Conservation (phyloP, 768 basidiomycete species). For the Phylloporus sp. region DNA sequence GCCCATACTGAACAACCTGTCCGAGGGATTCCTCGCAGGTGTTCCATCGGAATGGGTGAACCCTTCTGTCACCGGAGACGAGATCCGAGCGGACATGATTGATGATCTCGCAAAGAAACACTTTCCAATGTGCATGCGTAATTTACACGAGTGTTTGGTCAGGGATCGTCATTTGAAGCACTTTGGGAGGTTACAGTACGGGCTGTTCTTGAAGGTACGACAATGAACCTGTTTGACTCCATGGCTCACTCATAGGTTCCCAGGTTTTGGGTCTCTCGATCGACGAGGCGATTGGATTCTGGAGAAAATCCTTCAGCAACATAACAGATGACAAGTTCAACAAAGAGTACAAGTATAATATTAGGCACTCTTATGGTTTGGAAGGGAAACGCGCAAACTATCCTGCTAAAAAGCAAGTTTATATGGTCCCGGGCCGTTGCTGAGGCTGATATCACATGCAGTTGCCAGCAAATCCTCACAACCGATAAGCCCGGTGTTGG, state of each 20-base stretch:
- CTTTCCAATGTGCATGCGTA: constrained; percentile 95
- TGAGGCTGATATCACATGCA: constrained; percentile 29
- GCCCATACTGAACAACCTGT: constrained; percentile 87
- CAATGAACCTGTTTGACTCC: neutral
- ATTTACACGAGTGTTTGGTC: constrained; percentile 74
- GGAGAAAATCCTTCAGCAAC: constrained; percentile 78
- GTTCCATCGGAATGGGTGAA: constrained; percentile 78
- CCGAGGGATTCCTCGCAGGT: constrained; percentile 90
- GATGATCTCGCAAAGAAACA: constrained; percentile 82
- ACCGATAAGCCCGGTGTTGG: constrained; percentile 59
- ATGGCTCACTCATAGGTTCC: neutral
- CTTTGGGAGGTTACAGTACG: constrained; percentile 86
- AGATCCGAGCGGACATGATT: constrained; percentile 91
- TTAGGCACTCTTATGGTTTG: constrained; percentile 90
- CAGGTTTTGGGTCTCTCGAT: constrained; percentile 91
- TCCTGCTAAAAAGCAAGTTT: constrained; percentile 75
- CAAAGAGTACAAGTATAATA: constrained; percentile 97
- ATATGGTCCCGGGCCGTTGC: neutral
- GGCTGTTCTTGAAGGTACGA: constrained; percentile 88
- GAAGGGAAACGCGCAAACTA: constrained; percentile 96
- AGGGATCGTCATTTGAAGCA: constrained; percentile 88
- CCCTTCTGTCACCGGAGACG: constrained; percentile 51
- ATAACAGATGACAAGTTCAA: constrained; percentile 94
- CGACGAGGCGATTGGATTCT: constrained; percentile 91
- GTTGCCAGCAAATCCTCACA: constrained; percentile 87